Conservation (phyloP, 441 rosid species). For the Adansonia gregorii region DNA sequence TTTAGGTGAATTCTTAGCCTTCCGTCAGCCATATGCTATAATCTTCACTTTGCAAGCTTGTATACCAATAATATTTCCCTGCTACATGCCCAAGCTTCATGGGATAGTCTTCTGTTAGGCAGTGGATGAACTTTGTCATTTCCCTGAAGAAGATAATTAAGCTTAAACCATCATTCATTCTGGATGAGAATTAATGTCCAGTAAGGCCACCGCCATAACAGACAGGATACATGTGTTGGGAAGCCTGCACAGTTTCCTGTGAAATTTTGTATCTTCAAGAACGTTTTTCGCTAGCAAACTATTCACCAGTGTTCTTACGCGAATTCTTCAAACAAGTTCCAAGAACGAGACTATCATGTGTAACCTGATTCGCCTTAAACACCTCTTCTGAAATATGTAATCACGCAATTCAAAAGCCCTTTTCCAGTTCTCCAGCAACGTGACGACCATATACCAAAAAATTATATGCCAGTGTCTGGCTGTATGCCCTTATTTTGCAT, state of each 20-base stretch:
- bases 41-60: neutral
- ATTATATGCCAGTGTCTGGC: constrained; percentile 76
- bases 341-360: constrained; percentile 31
- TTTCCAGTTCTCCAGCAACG: constrained; percentile 51
- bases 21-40: neutral
- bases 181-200: neutral
- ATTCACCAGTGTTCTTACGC: neutral
- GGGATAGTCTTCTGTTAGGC: neutral
- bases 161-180: neutral
- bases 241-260: neutral
- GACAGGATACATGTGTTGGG: neutral
- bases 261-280: neutral
- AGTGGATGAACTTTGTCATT: neutral
- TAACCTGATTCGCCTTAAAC: constrained; percentile 41
- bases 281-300: constrained; percentile 32
- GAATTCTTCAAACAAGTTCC: constrained; percentile 29
- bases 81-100: too few species aligned
- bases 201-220: neutral
- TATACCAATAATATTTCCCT: neutral
- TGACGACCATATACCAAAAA: constrained; percentile 64
- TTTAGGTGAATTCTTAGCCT: neutral
- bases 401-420: constrained; percentile 68
- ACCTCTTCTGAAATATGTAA: constrained; percentile 71
- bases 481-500: constrained; percentile 66
- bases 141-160: neutral